Conservation (phyloP, 2,329 filamentous ascomycete genomes). For the Beauveria medogensis region DNA sequence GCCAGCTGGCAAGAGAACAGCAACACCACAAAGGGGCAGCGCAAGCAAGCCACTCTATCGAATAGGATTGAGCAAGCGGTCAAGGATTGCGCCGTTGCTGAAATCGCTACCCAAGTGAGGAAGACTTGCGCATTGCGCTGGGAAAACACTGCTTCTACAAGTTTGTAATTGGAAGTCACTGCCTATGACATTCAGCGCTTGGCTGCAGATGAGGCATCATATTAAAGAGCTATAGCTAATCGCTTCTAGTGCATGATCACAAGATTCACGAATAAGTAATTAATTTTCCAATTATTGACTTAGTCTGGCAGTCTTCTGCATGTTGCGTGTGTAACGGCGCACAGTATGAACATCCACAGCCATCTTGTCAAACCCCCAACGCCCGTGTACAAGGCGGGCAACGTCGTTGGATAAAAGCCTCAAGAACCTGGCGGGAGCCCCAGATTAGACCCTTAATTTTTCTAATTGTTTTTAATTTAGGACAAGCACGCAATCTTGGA, state of each 20-base stretch:
- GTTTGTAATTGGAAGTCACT: neutral
- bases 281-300: neutral
- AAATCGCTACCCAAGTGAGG: conserved; percentile 38
- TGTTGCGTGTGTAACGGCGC: neutral
- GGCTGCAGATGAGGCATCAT: neutral
- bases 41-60: conserved; percentile 35
- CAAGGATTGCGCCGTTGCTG: conserved; percentile 42
- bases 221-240: neutral
- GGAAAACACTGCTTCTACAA: neutral
- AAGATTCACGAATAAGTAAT: neutral
- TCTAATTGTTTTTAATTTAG: neutral
- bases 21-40: neutral
- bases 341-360: too few species aligned
- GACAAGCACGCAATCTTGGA: conserved; percentile 10
- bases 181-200: neutral
- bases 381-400: conserved; percentile 14
- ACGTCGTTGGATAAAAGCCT: neutral
- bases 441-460: neutral
- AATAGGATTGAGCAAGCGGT: conserved; percentile 43
- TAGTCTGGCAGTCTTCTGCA: neutral
- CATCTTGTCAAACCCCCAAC: neutral
- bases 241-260: neutral
- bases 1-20: neutral
- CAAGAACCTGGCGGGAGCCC: neutral
- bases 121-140: neutral